phyloP scores from a whole-genome alignment of 225 moss, liverwort and hornwort genomes.

The Anthoceros angustus region DNA sequence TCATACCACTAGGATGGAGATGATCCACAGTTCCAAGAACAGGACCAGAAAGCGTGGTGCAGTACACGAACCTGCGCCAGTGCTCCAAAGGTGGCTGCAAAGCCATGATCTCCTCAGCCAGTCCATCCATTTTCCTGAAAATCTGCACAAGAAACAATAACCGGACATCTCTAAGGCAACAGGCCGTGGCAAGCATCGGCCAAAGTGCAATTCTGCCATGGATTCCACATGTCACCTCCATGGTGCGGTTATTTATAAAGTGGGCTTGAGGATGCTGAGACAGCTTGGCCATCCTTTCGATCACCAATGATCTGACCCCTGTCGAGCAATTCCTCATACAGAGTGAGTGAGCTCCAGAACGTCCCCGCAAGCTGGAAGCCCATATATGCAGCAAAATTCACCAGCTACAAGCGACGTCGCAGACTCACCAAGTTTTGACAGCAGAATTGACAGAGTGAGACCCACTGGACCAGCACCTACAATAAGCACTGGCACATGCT shows the following conservation, averaged over 20 bases:
- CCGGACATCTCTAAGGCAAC: background rate
- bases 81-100: slow-evolving; percentile 77
- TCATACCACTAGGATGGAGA: slow-evolving; percentile 66
- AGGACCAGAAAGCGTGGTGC: slow-evolving; percentile 71
- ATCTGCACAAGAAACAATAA: slow-evolving; percentile 26
- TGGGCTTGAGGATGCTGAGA: slow-evolving; percentile 91
- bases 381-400: too few species aligned
- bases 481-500: slow-evolving; percentile 48
- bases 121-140: slow-evolving; percentile 78
- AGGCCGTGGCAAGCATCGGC: background rate
- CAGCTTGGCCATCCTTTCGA: slow-evolving; percentile 44
- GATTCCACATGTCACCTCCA: slow-evolving; percentile 44
- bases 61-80: slow-evolving; percentile 97
- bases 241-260: slow-evolving; percentile 94
- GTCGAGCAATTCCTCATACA: background rate
- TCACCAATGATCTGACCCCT: slow-evolving; percentile 78
- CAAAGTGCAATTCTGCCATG: background rate
- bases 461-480: slow-evolving; percentile 96
- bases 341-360: background rate
- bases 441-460: slow-evolving; percentile 64
- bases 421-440: slow-evolving; percentile 69
- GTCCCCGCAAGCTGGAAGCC: too few species aligned
- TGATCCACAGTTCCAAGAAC: slow-evolving; percentile 84
- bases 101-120: slow-evolving; percentile 52
- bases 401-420: background rate